These are phyloP conservation scores for Plasmodium reichenowi DNA, from an alignment of 169 alveolate species.

Conservation along the genomic window DNA sequence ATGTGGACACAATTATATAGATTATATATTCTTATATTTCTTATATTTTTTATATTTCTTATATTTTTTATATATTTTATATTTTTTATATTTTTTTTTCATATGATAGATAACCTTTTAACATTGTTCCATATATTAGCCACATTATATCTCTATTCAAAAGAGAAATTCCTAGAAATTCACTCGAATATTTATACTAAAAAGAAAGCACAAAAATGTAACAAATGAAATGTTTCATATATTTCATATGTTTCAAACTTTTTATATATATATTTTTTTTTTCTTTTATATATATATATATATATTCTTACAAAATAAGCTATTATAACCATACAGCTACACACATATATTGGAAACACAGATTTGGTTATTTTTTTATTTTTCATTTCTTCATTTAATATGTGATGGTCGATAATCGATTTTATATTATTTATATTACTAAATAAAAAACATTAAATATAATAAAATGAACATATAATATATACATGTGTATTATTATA, in stretches of 20 bases:
- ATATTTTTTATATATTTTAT: background rate
- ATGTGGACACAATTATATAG: background rate
- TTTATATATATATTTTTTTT: background rate
- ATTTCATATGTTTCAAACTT: background rate
- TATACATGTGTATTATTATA: conserved; percentile 11
- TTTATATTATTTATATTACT: conserved; percentile 59
- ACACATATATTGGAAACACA: conserved; percentile 63
- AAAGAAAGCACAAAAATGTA: background rate
- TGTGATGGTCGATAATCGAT: conserved; percentile 75
- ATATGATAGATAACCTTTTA: conserved; percentile 59
- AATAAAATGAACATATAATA: conserved; percentile 14
- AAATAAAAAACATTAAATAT: background rate
- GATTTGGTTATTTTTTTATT: conserved; percentile 62
- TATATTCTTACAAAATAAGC: conserved; percentile 67
- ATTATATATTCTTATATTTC: too few species aligned
- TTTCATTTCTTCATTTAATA: conserved; percentile 39
- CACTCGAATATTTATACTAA: conserved; percentile 68
- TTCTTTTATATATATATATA: background rate
- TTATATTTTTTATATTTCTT: too few species aligned
- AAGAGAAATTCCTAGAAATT: conserved; percentile 52
- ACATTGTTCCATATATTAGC: conserved; percentile 73
- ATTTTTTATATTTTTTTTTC: conserved; percentile 6
- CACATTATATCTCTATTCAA: conserved; percentile 63
- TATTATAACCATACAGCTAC: conserved; percentile 76
- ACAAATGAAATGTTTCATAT: background rate